These are phyloP conservation scores for Anisodus tanguticus DNA, from an alignment of 257 asterid species.

Conservation along the genomic window DNA sequence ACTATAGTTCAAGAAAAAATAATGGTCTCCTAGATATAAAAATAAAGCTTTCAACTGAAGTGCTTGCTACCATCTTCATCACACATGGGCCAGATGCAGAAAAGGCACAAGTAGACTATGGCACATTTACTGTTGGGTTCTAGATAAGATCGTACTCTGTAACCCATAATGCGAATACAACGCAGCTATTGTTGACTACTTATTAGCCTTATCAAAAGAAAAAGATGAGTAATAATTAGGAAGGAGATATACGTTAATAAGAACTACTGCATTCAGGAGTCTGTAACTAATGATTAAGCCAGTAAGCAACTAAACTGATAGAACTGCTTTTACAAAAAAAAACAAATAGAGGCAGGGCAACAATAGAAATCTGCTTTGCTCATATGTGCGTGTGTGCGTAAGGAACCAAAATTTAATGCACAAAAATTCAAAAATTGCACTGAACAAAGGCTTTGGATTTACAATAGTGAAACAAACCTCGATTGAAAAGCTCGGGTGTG, in stretches of 20 bases:
- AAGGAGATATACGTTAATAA: not conserved
- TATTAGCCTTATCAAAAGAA: not conserved
- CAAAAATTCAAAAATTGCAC: not conserved
- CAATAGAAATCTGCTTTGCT: not conserved
- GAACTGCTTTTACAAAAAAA: not conserved
- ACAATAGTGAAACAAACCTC: constrained; percentile 54
- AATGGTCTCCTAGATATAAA: not conserved
- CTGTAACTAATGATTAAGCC: not conserved
- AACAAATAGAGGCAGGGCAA: not conserved
- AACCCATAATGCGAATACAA: constrained; percentile 7
- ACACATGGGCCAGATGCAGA: not conserved
- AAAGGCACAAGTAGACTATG: not conserved
- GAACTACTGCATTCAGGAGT: not conserved
- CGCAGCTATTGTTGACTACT: not conserved
- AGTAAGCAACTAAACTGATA: not conserved
- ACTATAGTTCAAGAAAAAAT: constrained; percentile 18
- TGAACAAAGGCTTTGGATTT: not conserved
- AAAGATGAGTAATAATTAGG: not conserved
- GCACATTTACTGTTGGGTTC: not conserved
- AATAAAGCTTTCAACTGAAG: not conserved
- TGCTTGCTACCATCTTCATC: not conserved
- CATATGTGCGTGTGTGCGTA: no score
- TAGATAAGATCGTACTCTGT: not conserved
- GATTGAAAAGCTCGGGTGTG: constrained; percentile 50
- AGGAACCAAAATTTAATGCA: no score